Evolutionary conservation across 2,329 filamentous ascomycete species (phyloP).

Genomic region (Pestalotiopsis sp.): DNA sequence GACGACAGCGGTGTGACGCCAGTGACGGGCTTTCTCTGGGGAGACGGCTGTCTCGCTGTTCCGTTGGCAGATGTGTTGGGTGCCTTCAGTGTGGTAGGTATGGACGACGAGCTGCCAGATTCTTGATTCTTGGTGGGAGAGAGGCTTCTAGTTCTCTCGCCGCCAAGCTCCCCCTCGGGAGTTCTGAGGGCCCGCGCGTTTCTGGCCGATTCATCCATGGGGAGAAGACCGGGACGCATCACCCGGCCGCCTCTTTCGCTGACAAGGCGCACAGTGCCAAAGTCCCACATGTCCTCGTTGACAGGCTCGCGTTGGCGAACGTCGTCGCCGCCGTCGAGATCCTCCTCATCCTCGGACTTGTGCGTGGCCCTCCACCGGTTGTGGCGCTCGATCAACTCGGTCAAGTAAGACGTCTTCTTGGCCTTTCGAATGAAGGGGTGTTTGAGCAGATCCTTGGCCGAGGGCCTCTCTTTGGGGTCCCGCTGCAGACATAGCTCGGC

Average conservation of each 20-base stretch:
- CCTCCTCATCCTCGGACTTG: slow-evolving; percentile 72
- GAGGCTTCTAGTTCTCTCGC: slow-evolving; percentile 51
- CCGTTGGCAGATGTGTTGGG: slow-evolving; percentile 42
- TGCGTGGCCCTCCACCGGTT: slow-evolving; percentile 85
- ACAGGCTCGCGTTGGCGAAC: slow-evolving; percentile 59
- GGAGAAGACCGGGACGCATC: slow-evolving; percentile 61
- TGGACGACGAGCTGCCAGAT: slow-evolving; percentile 40
- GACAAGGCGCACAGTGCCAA: slow-evolving; percentile 90
- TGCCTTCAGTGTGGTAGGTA: slow-evolving; percentile 59
- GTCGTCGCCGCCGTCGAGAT: slow-evolving; percentile 60
- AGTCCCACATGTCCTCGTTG: slow-evolving; percentile 95
- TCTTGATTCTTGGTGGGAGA: slow-evolving; percentile 58
- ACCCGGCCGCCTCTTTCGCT: slow-evolving; percentile 63
- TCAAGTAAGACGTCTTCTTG: slow-evolving; percentile 95
- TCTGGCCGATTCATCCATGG: slow-evolving; percentile 79
- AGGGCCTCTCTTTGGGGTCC: slow-evolving; percentile 86
- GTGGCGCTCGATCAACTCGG: slow-evolving; percentile 90
- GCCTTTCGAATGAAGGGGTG: slow-evolving; percentile 90
- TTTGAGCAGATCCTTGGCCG: slow-evolving; percentile 82
- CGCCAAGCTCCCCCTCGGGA: slow-evolving; percentile 53
- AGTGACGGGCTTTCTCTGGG: slow-evolving; percentile 59
- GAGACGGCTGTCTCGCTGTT: slow-evolving; percentile 61
- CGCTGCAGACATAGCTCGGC: slow-evolving; percentile 82
- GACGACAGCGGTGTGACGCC: slow-evolving; percentile 41
- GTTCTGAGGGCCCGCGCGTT: slow-evolving; percentile 70